A percentile compares a stretch with the other conserved stretches of the same genome.
Conservation (phyloP, 306 rosid genomes). For the Medicago truncatula region MtrunA17r5.0-ANR NC_053049.1:7365001-7365500, state of each 20-base stretch:
- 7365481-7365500: too few relatives aligned
- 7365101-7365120: conserved; percentile 85
- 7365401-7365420: too few relatives aligned
- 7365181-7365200: conserved; percentile 77
- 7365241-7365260: conserved; percentile 49
- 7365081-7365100: conserved; percentile 68
- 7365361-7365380: too few relatives aligned
- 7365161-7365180: conserved; percentile 65
- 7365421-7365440: too few relatives aligned
- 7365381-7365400: too few relatives aligned
- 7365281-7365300: neutral
- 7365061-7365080: conserved; percentile 62
- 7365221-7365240: conserved; percentile 86
- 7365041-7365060: conserved; percentile 82
- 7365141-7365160: conserved; percentile 67
- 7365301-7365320: too few relatives aligned
- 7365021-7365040: conserved; percentile 87
- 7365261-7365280: neutral
- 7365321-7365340: too few relatives aligned
- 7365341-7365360: too few relatives aligned
- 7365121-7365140: conserved; percentile 71
- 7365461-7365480: too few relatives aligned
- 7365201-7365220: conserved; percentile 72
- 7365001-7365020: conserved; percentile 54
- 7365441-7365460: too few relatives aligned